Evolutionary conservation across 148 eudicot genomes (phyloP).

Genomic region (Rhododendron vialii): DNA sequence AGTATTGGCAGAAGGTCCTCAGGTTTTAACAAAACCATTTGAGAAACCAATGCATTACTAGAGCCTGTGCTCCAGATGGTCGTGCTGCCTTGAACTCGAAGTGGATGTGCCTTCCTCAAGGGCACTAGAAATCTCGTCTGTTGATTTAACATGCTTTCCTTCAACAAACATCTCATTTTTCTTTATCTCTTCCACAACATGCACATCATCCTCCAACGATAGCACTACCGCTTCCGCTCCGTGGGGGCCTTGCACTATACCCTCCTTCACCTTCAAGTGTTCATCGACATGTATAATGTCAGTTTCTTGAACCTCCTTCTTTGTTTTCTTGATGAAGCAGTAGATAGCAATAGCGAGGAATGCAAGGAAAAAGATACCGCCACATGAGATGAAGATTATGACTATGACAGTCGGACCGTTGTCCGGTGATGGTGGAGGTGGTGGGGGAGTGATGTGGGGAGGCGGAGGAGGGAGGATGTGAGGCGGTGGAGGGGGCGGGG

Average conservation of each 20-base stretch:
- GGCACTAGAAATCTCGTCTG: conserved; percentile 29
- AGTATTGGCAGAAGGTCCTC: background rate
- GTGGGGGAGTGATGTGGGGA: conserved; percentile 22
- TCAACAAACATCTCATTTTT: conserved; percentile 30
- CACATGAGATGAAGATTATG: conserved; percentile 46
- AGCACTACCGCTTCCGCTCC: conserved; percentile 45
- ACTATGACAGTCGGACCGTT: conserved; percentile 43
- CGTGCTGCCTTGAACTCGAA: conserved; percentile 22
- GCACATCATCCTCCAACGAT: conserved; percentile 58
- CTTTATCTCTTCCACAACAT: conserved; percentile 39
- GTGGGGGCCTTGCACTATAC: conserved; percentile 54
- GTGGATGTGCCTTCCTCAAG: conserved; percentile 26
- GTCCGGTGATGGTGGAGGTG: conserved; percentile 37
- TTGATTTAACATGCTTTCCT: conserved; percentile 23
- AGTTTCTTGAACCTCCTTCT: conserved; percentile 37
- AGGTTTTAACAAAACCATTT: background rate
- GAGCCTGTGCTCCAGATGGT: conserved; percentile 15
- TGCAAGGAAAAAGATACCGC: conserved; percentile 54
- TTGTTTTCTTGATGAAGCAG: conserved; percentile 53
- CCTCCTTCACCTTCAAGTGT: conserved; percentile 41
- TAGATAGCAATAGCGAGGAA: conserved; percentile 45
- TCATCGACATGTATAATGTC: conserved; percentile 44
- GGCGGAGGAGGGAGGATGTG: conserved; percentile 22
- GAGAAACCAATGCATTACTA: background rate
- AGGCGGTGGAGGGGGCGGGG: conserved; percentile 24